Percentiles rank a stretch among this genome's conserved stretches.
These are phyloP conservation scores for Blastobotrys elegans DNA, from an alignment of 1,139 yeast species.

Conservation along the genomic window DNA sequence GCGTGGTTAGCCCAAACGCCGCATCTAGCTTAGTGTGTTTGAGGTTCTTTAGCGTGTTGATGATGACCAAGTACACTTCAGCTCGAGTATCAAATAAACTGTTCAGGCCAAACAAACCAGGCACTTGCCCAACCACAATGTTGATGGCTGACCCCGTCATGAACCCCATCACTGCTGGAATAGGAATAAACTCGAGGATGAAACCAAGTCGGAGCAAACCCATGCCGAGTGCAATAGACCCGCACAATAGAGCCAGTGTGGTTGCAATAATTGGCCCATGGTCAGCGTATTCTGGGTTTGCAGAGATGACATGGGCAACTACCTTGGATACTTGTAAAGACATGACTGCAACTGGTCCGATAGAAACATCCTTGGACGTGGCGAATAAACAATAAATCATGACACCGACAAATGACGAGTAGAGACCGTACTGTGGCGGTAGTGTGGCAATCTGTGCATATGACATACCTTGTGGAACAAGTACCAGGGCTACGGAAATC, in stretches of 20 bases:
- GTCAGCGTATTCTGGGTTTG: slow-evolving; percentile 40
- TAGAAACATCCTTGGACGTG: slow-evolving; percentile 90
- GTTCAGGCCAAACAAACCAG: slow-evolving; percentile 73
- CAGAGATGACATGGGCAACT: slow-evolving; percentile 55
- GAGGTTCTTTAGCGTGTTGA: slow-evolving; percentile 67
- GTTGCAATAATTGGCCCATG: slow-evolving; percentile 56
- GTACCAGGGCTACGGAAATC: slow-evolving; percentile 84
- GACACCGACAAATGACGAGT: slow-evolving; percentile 90
- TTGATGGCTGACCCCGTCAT: slow-evolving; percentile 92
- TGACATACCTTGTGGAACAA: slow-evolving; percentile 95
- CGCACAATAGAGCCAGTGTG: slow-evolving; percentile 72
- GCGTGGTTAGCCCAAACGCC: slow-evolving; percentile 77
- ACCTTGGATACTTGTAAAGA: slow-evolving; percentile 80
- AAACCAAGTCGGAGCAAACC: slow-evolving; percentile 85
- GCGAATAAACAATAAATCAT: slow-evolving; percentile 86
- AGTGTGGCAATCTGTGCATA: slow-evolving; percentile 85
- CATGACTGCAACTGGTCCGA: slow-evolving; percentile 98
- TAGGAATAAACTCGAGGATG: slow-evolving; percentile 79
- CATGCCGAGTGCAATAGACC: slow-evolving; percentile 74
- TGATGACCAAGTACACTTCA: slow-evolving; percentile 63
- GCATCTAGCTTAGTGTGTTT: slow-evolving; percentile 69
- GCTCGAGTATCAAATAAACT: slow-evolving; percentile 64
- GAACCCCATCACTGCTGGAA: slow-evolving; percentile 92
- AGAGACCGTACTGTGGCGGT: slow-evolving; percentile 78
- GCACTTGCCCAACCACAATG: slow-evolving; percentile 80